Percentiles rank a stretch among this genome's conserved stretches.
These are phyloP conservation scores for Lolium rigidum DNA, from an alignment of 176 grass and related monocot genomes.

Conservation along the genomic window DNA sequence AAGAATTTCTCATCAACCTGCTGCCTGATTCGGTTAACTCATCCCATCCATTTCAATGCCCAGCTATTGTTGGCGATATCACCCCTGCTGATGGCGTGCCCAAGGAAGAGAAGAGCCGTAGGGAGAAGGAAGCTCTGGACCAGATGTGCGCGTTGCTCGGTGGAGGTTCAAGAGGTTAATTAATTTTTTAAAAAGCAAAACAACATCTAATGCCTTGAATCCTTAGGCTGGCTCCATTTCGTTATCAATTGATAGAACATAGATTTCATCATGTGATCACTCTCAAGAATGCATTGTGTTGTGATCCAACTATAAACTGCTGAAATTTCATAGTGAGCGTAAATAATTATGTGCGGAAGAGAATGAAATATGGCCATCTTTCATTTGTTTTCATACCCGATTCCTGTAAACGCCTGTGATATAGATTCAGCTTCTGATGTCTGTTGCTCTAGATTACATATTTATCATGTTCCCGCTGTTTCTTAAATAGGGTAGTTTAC, in stretches of 20 bases:
- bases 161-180: constrained; percentile 84
- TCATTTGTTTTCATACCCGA: not conserved
- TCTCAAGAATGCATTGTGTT: not conserved
- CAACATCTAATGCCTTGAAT: not conserved
- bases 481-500: no score
- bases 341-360: not conserved
- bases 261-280: not conserved
- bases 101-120: constrained; percentile 90
- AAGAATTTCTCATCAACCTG: not conserved
- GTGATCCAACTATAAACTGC: not conserved
- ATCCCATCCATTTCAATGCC: not conserved
- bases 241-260: not conserved
- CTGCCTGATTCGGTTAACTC: constrained; percentile 11
- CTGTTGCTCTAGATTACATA: constrained; percentile 4
- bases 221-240: not conserved
- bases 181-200: not conserved
- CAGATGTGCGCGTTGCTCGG: constrained; percentile 92
- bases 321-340: not conserved
- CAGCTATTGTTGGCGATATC: constrained; percentile 96
- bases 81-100: constrained; percentile 88
- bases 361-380: not conserved
- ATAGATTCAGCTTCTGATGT: not conserved
- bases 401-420: constrained; percentile 5
- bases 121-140: constrained; percentile 88
- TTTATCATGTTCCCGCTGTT: not conserved